Conservation (phyloP, 306 rosid genomes). For the Trifolium subterraneum region DNA sequence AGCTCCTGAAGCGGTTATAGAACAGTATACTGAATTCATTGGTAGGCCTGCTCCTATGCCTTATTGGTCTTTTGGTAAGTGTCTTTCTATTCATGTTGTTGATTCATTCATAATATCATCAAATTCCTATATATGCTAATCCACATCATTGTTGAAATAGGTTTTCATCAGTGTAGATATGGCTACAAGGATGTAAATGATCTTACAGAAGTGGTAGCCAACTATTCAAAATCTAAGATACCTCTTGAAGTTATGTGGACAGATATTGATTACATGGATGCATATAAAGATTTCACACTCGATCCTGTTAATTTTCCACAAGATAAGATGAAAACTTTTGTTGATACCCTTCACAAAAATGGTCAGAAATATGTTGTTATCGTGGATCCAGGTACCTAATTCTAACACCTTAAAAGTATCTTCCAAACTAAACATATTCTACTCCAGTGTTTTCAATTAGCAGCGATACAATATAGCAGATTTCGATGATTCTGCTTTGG, state of each 20-base stretch:
- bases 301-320: slow-evolving; percentile 84
- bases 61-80: slow-evolving; percentile 92
- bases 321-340: slow-evolving; percentile 66
- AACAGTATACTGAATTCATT: slow-evolving; percentile 76
- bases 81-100: background rate
- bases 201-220: slow-evolving; percentile 65
- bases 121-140: slow-evolving; percentile 21
- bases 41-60: slow-evolving; percentile 90
- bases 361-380: slow-evolving; percentile 84
- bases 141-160: slow-evolving; percentile 39
- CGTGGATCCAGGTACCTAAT: slow-evolving; percentile 78
- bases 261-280: slow-evolving; percentile 95
- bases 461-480: too few species aligned
- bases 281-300: slow-evolving; percentile 79
- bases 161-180: slow-evolving; percentile 85
- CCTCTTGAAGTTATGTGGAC: slow-evolving; percentile 98
- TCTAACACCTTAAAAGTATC: background rate
- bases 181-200: slow-evolving; percentile 84
- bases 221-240: slow-evolving; percentile 71
- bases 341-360: slow-evolving; percentile 67
- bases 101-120: background rate
- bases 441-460: too few species aligned
- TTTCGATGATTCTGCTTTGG: too few species aligned
- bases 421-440: too few species aligned
- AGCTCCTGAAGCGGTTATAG: slow-evolving; percentile 66